Evolutionary conservation across 106 monocot genomes (phyloP).

Genomic region (Acorus gramineus): DNA sequence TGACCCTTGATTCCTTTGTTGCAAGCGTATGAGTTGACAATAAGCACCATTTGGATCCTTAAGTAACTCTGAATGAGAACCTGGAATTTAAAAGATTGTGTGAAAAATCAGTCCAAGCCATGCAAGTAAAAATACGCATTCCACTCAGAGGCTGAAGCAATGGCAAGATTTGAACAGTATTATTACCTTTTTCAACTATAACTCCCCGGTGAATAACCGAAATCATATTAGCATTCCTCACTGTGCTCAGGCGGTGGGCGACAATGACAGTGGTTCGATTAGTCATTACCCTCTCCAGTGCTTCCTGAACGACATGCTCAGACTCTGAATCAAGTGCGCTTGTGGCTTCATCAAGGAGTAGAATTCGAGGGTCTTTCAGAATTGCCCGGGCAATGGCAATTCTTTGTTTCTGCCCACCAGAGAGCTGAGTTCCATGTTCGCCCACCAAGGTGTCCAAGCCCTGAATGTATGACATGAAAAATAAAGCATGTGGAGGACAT

Average conservation of each 20-base stretch:
- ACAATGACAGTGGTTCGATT: slow-evolving; percentile 57
- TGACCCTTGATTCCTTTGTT: too few relatives aligned
- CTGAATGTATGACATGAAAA: slow-evolving; percentile 11
- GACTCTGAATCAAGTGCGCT: slow-evolving; percentile 66
- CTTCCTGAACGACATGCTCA: slow-evolving; percentile 56
- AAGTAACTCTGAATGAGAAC: too few relatives aligned
- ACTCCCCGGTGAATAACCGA: slow-evolving; percentile 44
- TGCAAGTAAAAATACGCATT: too few relatives aligned
- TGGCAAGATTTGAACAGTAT: not conserved
- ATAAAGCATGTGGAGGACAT: not conserved
- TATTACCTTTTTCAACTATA: slow-evolving; percentile 52
- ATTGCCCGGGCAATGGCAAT: slow-evolving; percentile 51
- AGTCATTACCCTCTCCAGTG: slow-evolving; percentile 45
- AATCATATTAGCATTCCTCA: slow-evolving; percentile 50
- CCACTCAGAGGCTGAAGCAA: too few relatives aligned
- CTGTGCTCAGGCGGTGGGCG: slow-evolving; percentile 56
- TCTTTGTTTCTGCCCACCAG: slow-evolving; percentile 55
- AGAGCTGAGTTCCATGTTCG: slow-evolving; percentile 51
- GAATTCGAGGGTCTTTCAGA: slow-evolving; percentile 43
- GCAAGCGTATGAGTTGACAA: too few relatives aligned
- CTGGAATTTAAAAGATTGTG: too few relatives aligned
- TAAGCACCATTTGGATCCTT: too few relatives aligned
- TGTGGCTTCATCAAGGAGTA: slow-evolving; percentile 47
- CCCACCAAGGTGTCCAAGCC: slow-evolving; percentile 56
- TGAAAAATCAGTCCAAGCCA: too few relatives aligned